phyloP scores from a whole-genome alignment of 2,329 filamentous ascomycete genomes.

The Hortaea werneckii region DNA sequence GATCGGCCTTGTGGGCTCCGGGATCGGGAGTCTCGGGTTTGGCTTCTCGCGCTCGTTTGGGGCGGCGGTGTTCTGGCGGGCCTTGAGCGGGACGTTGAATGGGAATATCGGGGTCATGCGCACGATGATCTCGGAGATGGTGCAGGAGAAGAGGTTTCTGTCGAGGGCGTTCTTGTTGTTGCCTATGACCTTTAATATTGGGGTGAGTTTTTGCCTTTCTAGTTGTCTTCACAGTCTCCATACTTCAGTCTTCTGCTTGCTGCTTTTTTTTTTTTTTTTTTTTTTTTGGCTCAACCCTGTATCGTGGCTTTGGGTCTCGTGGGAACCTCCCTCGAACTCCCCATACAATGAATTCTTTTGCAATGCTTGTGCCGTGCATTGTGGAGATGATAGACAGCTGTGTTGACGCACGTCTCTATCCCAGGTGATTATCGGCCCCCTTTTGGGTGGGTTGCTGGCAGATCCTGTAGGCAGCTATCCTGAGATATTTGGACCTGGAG shows the following conservation, averaged over 20 bases:
- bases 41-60: conserved; percentile 57
- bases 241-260: too few species aligned
- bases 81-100: conserved; percentile 57
- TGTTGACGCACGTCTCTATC: too few species aligned
- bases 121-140: conserved; percentile 63
- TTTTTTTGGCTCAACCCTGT: too few species aligned
- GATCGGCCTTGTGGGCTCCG: conserved; percentile 63
- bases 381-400: too few species aligned
- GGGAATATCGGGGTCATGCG: conserved; percentile 67
- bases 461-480: conserved; percentile 56
- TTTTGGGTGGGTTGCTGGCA: conserved; percentile 57
- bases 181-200: conserved; percentile 59
- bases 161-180: conserved; percentile 48
- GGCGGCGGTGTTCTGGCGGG: conserved; percentile 54
- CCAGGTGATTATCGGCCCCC: conserved; percentile 38
- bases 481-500: conserved; percentile 50
- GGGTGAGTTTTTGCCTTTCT: too few species aligned
- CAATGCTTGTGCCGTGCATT: too few species aligned
- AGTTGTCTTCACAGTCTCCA: too few species aligned
- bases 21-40: conserved; percentile 56
- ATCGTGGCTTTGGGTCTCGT: too few species aligned
- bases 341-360: too few species aligned
- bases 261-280: too few species aligned
- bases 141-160: conserved; percentile 54
- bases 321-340: too few species aligned